Conservation (phyloP, 2,329 filamentous ascomycete species). For the Bertia moriformis region DNA sequence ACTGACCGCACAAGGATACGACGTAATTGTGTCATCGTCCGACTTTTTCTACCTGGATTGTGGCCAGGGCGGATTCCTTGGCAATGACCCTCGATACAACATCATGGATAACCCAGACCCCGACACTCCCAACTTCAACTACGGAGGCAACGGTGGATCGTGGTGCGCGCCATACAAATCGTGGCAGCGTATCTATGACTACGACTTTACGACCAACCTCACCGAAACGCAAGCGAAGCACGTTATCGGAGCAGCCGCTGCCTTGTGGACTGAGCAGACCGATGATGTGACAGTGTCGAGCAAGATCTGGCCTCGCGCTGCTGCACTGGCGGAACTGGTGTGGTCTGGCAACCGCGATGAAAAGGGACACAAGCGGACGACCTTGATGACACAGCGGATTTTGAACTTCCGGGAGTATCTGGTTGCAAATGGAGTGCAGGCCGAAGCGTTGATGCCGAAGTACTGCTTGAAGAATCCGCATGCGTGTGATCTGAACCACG, state of each 20-base stretch:
- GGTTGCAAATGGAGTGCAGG: conserved; percentile 34
- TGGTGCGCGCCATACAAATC: conserved; percentile 45
- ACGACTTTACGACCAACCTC: conserved; percentile 34
- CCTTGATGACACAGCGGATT: conserved; percentile 35
- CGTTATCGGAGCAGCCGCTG: conserved; percentile 32
- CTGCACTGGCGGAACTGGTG: conserved; percentile 35
- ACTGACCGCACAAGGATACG: conserved; percentile 31
- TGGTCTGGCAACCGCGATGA: conserved; percentile 39
- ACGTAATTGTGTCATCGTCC: conserved; percentile 37
- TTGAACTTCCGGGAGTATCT: conserved; percentile 45
- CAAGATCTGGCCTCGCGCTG: conserved; percentile 40
- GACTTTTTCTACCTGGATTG: conserved; percentile 43
- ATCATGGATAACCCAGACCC: conserved; percentile 33
- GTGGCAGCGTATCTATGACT: conserved; percentile 45
- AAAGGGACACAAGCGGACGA: conserved; percentile 32
- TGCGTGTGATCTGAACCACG: conserved; percentile 35
- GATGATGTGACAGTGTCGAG: conserved; percentile 32
- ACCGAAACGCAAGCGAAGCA: conserved; percentile 28
- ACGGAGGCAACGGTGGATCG: conserved; percentile 33
- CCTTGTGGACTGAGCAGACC: conserved; percentile 38
- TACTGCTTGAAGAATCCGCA: conserved; percentile 43
- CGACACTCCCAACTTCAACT: conserved; percentile 32
- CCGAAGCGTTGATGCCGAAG: conserved; percentile 35
- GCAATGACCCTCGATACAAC: conserved; percentile 41
- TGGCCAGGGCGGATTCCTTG: conserved; percentile 34